Conservation (phyloP, 1,284 basidiomycete species). For the Ustilago lituana region DNA sequence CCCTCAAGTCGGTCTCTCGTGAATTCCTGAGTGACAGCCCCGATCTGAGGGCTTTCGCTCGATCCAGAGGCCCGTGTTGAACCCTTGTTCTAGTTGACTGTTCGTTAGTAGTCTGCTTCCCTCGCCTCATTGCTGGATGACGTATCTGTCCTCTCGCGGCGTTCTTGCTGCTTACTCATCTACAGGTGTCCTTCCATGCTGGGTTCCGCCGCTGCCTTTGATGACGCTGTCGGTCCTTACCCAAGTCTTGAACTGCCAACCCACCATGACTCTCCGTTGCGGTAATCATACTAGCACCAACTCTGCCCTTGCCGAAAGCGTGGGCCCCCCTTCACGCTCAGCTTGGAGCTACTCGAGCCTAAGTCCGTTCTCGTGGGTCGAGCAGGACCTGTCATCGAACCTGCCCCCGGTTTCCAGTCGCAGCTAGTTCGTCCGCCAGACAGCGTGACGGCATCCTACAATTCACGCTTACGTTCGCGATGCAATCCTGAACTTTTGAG, state of each 20-base stretch:
- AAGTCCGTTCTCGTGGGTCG: no score
- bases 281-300: no score
- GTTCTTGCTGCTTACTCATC: neutral
- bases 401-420: neutral
- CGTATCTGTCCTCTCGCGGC: slow-evolving; percentile 8
- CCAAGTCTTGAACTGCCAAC: no score
- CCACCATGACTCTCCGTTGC: no score
- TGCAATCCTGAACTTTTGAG: no score
- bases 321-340: no score
- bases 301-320: no score
- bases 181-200: no score
- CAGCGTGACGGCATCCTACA: slow-evolving; percentile 1
- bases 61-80: slow-evolving; percentile 20
- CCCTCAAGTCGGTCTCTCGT: no score
- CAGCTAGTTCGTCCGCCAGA: slow-evolving; percentile 16
- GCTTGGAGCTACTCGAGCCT: no score
- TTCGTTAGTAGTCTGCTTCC: no score
- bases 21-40: neutral
- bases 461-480: slow-evolving; percentile 28
- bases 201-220: slow-evolving; percentile 1
- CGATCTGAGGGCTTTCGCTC: slow-evolving; percentile 13
- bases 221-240: slow-evolving; percentile 16
- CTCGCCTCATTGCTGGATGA: slow-evolving; percentile 25
- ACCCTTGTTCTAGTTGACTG: slow-evolving; percentile 25
- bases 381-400: slow-evolving; percentile 9